Base-by-base conservation (phyloP, 2,329 filamentous ascomycete genomes). In the Diplodia seriata region DNA sequence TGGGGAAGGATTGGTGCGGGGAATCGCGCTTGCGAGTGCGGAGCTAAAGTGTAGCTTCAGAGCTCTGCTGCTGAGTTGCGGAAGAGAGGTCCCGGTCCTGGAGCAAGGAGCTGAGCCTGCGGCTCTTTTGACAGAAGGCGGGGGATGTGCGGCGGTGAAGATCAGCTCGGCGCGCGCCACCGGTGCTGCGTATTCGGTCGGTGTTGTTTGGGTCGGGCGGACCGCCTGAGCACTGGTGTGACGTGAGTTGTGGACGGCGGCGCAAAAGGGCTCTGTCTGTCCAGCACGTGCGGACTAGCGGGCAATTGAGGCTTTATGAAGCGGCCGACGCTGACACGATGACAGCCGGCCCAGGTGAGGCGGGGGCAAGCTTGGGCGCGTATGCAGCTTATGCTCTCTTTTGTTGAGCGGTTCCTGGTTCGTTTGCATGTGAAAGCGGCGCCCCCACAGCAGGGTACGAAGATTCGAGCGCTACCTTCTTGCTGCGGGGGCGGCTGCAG, bases 361-460 rank as follows among this genome's bases (percentile, higher is more conserved):
- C 59, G 59, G 59, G 59, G 59, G 47, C 31, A 51, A 51, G 59
- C 59, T 63, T 63, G 59, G 59, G 59, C 43, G 43, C 59, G 47
- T 51, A 51, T 63, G 59, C 59, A 63, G 59, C 59, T 63, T 63
- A 63, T 63, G 59, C 59, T 63, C 59, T 49, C 59, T 63, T 63
- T 63, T 63, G 59, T 63, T 63, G 59, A 63, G 59, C 26, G 47
- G 59, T 63, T 36, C 59, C 59, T 63, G 59, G 59, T 29, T 5
- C 40, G 29, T 63, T 62, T 49, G 57, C 59, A 63, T 63, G 59
- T 63, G 59, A 63, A 63, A 51, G 59, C 59, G 51, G 26, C 51
- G 51, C 26, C 51, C 51, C 36, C 36, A 12, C 36, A 38, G 36
- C 36, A 38, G 36, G 9, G 11, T 12, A 12, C 36, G 33, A 11